phyloP scores from a whole-genome alignment of 2,329 filamentous ascomycete species.

The Sphaerulina musiva region DNA sequence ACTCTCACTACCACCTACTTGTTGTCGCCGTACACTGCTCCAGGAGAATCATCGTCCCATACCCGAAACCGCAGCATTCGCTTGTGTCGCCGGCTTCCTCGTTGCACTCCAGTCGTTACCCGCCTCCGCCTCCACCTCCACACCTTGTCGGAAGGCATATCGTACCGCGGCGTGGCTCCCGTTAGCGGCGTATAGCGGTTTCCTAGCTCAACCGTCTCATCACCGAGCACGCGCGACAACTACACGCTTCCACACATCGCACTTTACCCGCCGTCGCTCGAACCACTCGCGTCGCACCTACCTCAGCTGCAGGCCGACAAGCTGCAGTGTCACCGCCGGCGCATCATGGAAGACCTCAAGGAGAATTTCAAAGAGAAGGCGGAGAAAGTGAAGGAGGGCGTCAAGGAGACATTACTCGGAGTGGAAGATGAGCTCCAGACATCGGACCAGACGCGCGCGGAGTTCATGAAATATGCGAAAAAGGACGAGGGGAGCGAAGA shows the following conservation, averaged over 20 bases:
- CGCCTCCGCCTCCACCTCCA: background rate
- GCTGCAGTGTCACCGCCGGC: conserved; percentile 29
- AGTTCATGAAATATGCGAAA: conserved; percentile 69
- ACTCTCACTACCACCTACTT: too few relatives aligned
- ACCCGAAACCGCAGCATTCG: too few relatives aligned
- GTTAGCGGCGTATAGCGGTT: background rate
- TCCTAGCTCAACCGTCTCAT: background rate
- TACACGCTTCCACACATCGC: background rate
- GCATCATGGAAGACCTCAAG: conserved; percentile 26
- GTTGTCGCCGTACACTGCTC: too few relatives aligned
- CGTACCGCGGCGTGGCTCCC: background rate
- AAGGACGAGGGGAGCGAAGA: conserved; percentile 72
- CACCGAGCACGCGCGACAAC: background rate
- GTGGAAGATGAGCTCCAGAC: conserved; percentile 47
- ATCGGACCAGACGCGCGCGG: conserved; percentile 66
- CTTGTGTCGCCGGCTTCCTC: too few relatives aligned
- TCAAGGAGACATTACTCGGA: conserved; percentile 4
- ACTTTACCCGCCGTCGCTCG: background rate
- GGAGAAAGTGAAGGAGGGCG: conserved; percentile 4
- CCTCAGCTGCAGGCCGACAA: conserved; percentile 11
- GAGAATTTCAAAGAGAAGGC: conserved; percentile 4
- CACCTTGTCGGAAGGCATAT: background rate
- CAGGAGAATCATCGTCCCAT: too few relatives aligned
- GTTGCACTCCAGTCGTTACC: background rate
- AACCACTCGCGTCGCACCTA: background rate